phyloP scores from a whole-genome alignment of 2,329 filamentous ascomycete genomes.

The Grosmannia penicillata region DNA sequence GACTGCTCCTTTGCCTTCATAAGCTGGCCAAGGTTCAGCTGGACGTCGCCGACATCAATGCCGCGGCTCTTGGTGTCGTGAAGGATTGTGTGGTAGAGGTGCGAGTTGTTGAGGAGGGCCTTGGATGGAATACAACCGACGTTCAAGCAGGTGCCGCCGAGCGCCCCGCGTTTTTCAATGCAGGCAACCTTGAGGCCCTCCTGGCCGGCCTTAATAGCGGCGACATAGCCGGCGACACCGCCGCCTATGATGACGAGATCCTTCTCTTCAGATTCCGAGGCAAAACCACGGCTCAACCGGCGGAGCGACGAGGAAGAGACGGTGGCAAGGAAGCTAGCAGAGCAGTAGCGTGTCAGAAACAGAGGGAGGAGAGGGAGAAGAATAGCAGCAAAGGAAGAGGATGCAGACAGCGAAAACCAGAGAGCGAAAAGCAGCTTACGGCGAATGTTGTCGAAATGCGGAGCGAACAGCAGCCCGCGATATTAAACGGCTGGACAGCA shows the following conservation, averaged over 20 bases:
- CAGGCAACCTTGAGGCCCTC: slow-evolving; percentile 94
- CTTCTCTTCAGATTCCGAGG: slow-evolving; percentile 63
- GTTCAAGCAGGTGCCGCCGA: slow-evolving; percentile 96
- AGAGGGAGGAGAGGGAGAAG: slow-evolving; percentile 2
- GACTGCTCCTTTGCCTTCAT: slow-evolving; percentile 98
- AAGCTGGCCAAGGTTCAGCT: slow-evolving; percentile 86
- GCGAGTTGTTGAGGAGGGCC: slow-evolving; percentile 98
- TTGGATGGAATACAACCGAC: slow-evolving; percentile 99
- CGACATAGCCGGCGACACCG: slow-evolving; percentile 96
- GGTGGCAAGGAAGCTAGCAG: slow-evolving; percentile 35
- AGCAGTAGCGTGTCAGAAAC: not conserved
- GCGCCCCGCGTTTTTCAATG: slow-evolving; percentile 91
- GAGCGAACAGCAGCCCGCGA: slow-evolving; percentile 41
- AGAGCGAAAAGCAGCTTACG: slow-evolving; percentile 7
- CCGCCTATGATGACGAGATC: slow-evolving; percentile 96
- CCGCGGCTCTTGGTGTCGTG: slow-evolving; percentile 96
- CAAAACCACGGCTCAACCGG: slow-evolving; percentile 43
- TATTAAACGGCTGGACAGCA: slow-evolving; percentile 49
- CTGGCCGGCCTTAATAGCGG: slow-evolving; percentile 97
- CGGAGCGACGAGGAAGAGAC: slow-evolving; percentile 25
- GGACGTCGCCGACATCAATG: slow-evolving; percentile 94
- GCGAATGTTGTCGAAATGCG: slow-evolving; percentile 27
- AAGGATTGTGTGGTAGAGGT: slow-evolving; percentile 91
- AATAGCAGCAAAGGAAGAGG: no score
- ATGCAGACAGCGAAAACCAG: no score